A percentile compares a stretch with the other conserved stretches of the same genome.
Evolutionary conservation across 2,329 filamentous ascomycete species (phyloP).

Genomic region (Neophaeococcomyces mojaviensis): DNA sequence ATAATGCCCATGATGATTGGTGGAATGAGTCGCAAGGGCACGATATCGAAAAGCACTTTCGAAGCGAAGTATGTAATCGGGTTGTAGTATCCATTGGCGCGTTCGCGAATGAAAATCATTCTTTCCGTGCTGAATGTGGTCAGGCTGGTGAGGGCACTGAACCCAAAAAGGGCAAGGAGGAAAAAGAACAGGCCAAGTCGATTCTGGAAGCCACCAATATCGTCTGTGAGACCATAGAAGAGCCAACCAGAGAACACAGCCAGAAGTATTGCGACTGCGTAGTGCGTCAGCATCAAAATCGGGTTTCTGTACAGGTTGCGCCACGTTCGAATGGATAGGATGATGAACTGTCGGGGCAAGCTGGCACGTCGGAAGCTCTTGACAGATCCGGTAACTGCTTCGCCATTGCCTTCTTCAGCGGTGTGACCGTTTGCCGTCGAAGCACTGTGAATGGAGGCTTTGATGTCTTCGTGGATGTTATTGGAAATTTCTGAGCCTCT

Average conservation of each 20-base stretch:
- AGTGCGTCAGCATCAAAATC: conserved; percentile 96
- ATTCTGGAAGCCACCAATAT: conserved; percentile 97
- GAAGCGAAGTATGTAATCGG: conserved; percentile 89
- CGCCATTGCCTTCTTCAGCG: conserved; percentile 44
- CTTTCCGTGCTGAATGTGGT: conserved; percentile 90
- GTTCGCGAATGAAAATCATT: conserved; percentile 82
- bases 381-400: conserved; percentile 44
- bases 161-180: conserved; percentile 87
- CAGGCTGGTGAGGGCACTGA: conserved; percentile 88
- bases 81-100: conserved; percentile 93
- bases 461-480: conserved; percentile 70
- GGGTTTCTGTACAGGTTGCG: conserved; percentile 96
- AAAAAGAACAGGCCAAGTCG: conserved; percentile 96
- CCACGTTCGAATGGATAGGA: conserved; percentile 87
- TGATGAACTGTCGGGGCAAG: conserved; percentile 72
- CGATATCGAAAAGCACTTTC: conserved; percentile 97
- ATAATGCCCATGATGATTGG: conserved; percentile 93
- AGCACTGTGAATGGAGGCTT: conserved; percentile 57
- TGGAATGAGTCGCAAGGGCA: conserved; percentile 87
- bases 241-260: conserved; percentile 91
- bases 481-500: conserved; percentile 67
- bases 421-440: conserved; percentile 60
- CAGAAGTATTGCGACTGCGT: conserved; percentile 89
- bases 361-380: conserved; percentile 77
- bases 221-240: conserved; percentile 92